Conservation (phyloP, 1,284 basidiomycete genomes). For the Melampsora larici-populina region DNA sequence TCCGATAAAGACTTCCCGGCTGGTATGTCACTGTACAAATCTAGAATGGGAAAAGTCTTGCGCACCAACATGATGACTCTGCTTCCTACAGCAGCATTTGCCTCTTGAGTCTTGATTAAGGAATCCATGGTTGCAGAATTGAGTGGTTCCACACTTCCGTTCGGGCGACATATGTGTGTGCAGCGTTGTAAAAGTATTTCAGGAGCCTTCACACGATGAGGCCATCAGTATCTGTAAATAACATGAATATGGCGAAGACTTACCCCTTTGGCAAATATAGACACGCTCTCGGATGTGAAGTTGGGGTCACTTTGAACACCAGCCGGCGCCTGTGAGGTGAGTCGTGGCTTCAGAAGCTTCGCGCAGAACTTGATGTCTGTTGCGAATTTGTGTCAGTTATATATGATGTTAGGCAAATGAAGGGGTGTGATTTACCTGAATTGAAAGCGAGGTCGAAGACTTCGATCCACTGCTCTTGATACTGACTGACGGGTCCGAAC, state of each 20-base stretch:
- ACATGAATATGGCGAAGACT: slow-evolving; percentile 48
- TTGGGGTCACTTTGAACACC: too few species aligned
- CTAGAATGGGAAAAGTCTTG: slow-evolving; percentile 49
- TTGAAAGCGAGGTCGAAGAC: too few species aligned
- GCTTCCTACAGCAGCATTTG: slow-evolving; percentile 63
- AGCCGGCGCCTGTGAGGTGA: too few species aligned
- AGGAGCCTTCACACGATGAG: slow-evolving; percentile 43
- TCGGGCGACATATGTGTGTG: slow-evolving; percentile 45
- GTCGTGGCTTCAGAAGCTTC: too few species aligned
- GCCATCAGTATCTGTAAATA: too few species aligned
- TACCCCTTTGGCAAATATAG: slow-evolving; percentile 1
- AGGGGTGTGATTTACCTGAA: too few species aligned
- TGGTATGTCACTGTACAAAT: slow-evolving; percentile 52
- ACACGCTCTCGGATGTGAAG: not conserved
- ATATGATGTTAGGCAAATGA: too few species aligned
- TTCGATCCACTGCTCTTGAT: too few species aligned
- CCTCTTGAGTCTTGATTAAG: slow-evolving; percentile 57
- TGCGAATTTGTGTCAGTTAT: too few species aligned
- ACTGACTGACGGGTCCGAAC: too few species aligned
- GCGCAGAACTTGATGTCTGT: too few species aligned
- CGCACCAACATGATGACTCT: slow-evolving; percentile 61
- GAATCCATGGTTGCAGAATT: slow-evolving; percentile 49
- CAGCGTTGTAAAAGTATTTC: slow-evolving; percentile 49
- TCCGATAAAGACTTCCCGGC: slow-evolving; percentile 29
- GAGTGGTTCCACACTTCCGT: slow-evolving; percentile 55